phyloP scores from a whole-genome alignment of 805 yeast species.

The Saccharomycopsis synnaedendra region DNA sequence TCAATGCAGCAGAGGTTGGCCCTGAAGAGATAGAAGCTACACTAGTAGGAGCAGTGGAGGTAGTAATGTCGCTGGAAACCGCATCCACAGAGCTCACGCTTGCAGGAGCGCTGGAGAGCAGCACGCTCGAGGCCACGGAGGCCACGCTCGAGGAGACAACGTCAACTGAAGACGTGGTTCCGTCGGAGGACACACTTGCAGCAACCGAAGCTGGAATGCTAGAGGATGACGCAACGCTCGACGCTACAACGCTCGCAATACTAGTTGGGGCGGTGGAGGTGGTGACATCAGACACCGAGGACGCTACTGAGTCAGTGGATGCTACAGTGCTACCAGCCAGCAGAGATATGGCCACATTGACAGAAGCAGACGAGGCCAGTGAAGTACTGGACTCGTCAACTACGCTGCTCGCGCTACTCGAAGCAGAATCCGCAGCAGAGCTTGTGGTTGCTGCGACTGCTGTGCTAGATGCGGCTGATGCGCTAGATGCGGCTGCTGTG shows the following conservation, averaged over 20 bases:
- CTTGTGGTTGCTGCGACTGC: constrained; percentile 5
- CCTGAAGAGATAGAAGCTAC: neutral
- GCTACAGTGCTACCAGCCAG: constrained; percentile 17
- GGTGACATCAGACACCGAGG: constrained; percentile 18
- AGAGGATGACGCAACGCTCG: neutral
- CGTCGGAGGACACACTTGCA: neutral
- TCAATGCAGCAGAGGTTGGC: no score
- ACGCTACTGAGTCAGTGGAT: neutral
- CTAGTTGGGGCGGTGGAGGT: constrained; percentile 14
- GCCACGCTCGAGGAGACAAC: neutral
- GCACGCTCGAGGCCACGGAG: neutral
- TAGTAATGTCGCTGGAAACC: neutral
- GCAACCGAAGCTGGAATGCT: neutral
- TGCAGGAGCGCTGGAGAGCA: neutral
- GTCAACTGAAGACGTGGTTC: neutral
- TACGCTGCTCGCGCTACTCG: constrained; percentile 1
- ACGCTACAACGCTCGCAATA: neutral
- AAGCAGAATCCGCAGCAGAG: neutral
- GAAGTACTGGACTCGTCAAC: no score
- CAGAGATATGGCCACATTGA: neutral
- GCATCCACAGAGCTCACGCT: neutral
- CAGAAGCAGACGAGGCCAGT: neutral
- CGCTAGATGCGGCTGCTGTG: constrained; percentile 4
- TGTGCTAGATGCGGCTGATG: constrained; percentile 7
- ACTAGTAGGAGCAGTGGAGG: neutral